Base-by-base conservation (phyloP, 139 green algal species). In the Chlamydomonas sp. region DNA sequence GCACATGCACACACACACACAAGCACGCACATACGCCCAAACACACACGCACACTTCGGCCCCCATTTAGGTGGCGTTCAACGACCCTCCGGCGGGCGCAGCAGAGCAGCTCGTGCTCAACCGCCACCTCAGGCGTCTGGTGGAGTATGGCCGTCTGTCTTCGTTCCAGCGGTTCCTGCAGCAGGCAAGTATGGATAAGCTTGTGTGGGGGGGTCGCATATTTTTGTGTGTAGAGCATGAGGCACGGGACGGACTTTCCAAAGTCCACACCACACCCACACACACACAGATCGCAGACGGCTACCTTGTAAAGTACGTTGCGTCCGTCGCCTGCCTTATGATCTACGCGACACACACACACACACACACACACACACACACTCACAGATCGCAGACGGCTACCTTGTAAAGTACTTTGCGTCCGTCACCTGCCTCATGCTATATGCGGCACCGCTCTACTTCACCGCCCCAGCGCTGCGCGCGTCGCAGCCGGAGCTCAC, bases 251-350 rank as follows among this genome's bases (percentile, higher is more conserved):
- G n/a, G n/a, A n/a, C n/a, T n/a, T n/a, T n/a, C n/a, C n/a, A n/a
- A n/a, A n/a, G n/a, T n/a, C n/a, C n/a, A n/a, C n/a, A n/a, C n/a
- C n/a, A n/a, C n/a, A n/a, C n/a, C n/a, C n/a, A n/a, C n/a, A n/a
- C n/a, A n/a, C n/a, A n/a, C n/a, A n/a, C 47, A 88, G 86, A 78
- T 87, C 30, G 81, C 84, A 60, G 91, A 96, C 67, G 85, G 86
- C 22, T 96, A 91, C 81, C 83, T 92, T 58, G 80, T 96, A 50
- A 96, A 96, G 84, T 95, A 95, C 75, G 81, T 90, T 70, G 92
- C 92, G 34, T 85, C 67, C 47, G 85, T 86, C 28, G 82, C 94
- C 2, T 85, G 88, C 1, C 86, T 97, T 48, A 59, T 88, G 69
- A 83, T 96, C 65, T 97, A 97, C 65, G 89, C 85, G 2, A 74